Conservation (phyloP, 2,329 filamentous ascomycete genomes). For the Xylariales sp. region DNA sequence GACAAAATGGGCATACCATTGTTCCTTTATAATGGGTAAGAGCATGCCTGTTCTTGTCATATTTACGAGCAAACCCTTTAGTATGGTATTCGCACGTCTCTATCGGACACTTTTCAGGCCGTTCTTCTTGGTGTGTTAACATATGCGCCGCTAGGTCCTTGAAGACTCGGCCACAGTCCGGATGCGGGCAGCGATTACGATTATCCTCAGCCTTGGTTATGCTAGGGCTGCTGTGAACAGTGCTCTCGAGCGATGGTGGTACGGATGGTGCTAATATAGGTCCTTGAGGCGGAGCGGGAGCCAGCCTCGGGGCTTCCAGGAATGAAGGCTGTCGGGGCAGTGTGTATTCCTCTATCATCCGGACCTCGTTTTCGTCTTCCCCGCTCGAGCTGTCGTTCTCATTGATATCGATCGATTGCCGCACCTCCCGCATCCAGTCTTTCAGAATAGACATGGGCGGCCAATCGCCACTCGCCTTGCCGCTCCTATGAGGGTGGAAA, state of each 20-base stretch:
- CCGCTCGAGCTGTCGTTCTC: slow-evolving; percentile 63
- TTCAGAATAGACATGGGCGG: slow-evolving; percentile 68
- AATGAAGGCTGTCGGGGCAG: slow-evolving; percentile 48
- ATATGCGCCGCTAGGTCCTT: slow-evolving; percentile 95
- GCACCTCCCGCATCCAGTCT: slow-evolving; percentile 71
- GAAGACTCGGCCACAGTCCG: slow-evolving; percentile 86
- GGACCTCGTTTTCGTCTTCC: slow-evolving; percentile 61
- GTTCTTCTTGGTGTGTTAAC: slow-evolving; percentile 90
- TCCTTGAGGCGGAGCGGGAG: slow-evolving; percentile 50
- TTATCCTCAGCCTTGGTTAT: slow-evolving; percentile 51
- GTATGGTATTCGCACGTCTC: slow-evolving; percentile 89
- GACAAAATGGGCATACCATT: slow-evolving; percentile 96
- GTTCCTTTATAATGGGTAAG: slow-evolving; percentile 96
- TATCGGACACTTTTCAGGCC: slow-evolving; percentile 95
- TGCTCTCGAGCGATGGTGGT: slow-evolving; percentile 49
- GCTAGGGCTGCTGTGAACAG: slow-evolving; percentile 49
- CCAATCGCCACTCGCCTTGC: slow-evolving; percentile 69
- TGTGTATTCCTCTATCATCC: slow-evolving; percentile 63
- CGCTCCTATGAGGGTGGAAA: slow-evolving; percentile 66
- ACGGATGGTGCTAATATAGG: slow-evolving; percentile 49
- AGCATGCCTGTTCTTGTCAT: slow-evolving; percentile 95
- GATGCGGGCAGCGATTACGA: slow-evolving; percentile 75
- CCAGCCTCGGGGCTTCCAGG: slow-evolving; percentile 50
- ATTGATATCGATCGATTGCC: slow-evolving; percentile 60
- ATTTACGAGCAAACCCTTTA: slow-evolving; percentile 94